phyloP scores from a whole-genome alignment of 179 eudicot genomes.

The Monotropa hypopitys region DNA sequence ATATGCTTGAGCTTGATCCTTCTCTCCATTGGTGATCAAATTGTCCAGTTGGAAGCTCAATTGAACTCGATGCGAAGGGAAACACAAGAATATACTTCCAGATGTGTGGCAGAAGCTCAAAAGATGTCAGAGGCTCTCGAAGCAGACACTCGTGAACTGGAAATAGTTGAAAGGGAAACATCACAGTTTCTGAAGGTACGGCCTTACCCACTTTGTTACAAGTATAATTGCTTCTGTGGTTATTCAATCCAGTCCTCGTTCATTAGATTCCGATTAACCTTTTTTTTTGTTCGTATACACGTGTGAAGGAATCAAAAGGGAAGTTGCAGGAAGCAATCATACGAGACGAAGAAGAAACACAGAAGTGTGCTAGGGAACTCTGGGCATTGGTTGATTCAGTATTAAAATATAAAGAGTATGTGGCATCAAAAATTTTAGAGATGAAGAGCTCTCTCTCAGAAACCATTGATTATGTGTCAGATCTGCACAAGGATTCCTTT shows the following conservation, averaged over 20 bases:
- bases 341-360: conserved; percentile 47
- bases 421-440: conserved; percentile 37
- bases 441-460: conserved; percentile 43
- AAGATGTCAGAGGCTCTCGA: conserved; percentile 35
- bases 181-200: conserved; percentile 56
- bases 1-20: not conserved
- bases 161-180: conserved; percentile 53
- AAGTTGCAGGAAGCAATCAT: conserved; percentile 36
- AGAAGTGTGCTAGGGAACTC: conserved; percentile 60
- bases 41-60: conserved; percentile 40
- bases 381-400: conserved; percentile 61
- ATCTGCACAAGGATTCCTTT: conserved; percentile 34
- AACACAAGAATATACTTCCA: conserved; percentile 43
- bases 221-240: not conserved
- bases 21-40: conserved; percentile 6
- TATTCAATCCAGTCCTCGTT: not conserved
- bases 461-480: conserved; percentile 32
- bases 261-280: not conserved
- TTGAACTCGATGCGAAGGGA: conserved; percentile 32
- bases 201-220: not conserved
- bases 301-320: conserved; percentile 41
- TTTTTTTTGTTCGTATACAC: not conserved
- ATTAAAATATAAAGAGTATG: conserved; percentile 60
- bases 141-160: conserved; percentile 34
- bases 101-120: conserved; percentile 55